A percentile compares a stretch with the other conserved stretches of the same genome.
Evolutionary conservation across 1,284 basidiomycete genomes (phyloP).

Genomic region (Papiliotrema flavescens): DNA sequence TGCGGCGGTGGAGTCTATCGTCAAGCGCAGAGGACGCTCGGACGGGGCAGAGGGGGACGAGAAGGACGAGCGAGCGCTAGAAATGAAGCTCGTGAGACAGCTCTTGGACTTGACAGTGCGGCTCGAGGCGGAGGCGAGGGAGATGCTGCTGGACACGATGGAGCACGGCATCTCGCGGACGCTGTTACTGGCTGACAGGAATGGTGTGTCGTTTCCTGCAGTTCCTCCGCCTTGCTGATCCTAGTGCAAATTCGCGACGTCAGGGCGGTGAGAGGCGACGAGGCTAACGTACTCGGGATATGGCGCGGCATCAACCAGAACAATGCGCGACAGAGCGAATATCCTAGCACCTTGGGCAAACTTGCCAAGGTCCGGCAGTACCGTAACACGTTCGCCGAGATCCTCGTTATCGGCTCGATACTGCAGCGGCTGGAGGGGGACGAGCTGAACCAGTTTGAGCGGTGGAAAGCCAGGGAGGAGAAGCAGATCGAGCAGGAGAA

Average conservation of each 20-base stretch:
- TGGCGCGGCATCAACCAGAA: slow-evolving; percentile 22
- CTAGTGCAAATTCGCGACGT: slow-evolving; percentile 42
- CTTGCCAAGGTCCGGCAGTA: slow-evolving; percentile 21
- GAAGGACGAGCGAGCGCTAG: slow-evolving; percentile 14
- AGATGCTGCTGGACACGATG: slow-evolving; percentile 43
- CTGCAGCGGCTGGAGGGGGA: slow-evolving; percentile 45
- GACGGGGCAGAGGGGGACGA: background rate
- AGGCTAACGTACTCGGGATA: slow-evolving; percentile 21
- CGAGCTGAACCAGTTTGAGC: slow-evolving; percentile 41
- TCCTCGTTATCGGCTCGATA: slow-evolving; percentile 43
- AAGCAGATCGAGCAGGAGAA: background rate
- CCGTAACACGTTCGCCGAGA: slow-evolving; percentile 45
- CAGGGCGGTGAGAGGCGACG: slow-evolving; percentile 23
- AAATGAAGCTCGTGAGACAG: slow-evolving; percentile 27
- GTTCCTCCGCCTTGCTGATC: background rate
- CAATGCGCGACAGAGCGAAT: slow-evolving; percentile 1
- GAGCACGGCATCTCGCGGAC: slow-evolving; percentile 37
- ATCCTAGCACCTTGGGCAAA: background rate
- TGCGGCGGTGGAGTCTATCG: background rate
- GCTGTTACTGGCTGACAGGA: slow-evolving; percentile 40
- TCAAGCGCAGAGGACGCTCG: background rate
- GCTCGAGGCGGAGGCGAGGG: slow-evolving; percentile 38
- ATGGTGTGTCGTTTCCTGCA: slow-evolving; percentile 18
- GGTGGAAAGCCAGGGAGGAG: slow-evolving; percentile 20
- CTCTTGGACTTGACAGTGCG: slow-evolving; percentile 33